Evolutionary conservation across 2,329 filamentous ascomycete genomes (phyloP).

Genomic region (Sphaerulina musiva): DNA sequence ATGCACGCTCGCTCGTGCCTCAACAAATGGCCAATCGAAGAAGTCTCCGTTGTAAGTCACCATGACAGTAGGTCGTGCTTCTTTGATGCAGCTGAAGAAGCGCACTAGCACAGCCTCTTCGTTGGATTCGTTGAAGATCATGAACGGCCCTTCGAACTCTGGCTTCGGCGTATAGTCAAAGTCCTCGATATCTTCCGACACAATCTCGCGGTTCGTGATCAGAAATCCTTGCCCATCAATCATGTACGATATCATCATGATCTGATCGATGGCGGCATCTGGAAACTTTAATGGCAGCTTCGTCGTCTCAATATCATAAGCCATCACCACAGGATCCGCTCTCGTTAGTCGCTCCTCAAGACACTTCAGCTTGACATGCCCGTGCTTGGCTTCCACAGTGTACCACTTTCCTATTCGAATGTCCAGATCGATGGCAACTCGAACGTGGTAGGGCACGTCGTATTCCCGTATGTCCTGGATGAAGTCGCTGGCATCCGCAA

Average conservation of each 20-base stretch:
- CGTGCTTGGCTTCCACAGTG: slow-evolving; percentile 87
- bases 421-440: slow-evolving; percentile 93
- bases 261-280: slow-evolving; percentile 85
- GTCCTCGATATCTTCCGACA: slow-evolving; percentile 93
- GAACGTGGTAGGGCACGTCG: slow-evolving; percentile 97
- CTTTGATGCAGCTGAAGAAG: slow-evolving; percentile 94
- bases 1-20: slow-evolving; percentile 83
- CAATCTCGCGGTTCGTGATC: slow-evolving; percentile 95
- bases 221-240: slow-evolving; percentile 97
- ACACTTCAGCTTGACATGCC: slow-evolving; percentile 71
- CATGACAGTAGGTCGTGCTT: slow-evolving; percentile 89
- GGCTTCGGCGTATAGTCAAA: slow-evolving; percentile 98
- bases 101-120: slow-evolving; percentile 82
- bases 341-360: slow-evolving; percentile 82
- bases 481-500: slow-evolving; percentile 88
- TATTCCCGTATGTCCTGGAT: slow-evolving; percentile 99
- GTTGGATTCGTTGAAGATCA: slow-evolving; percentile 97
- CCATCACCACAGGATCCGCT: slow-evolving; percentile 94
- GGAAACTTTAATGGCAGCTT: slow-evolving; percentile 96
- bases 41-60: slow-evolving; percentile 99
- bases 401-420: slow-evolving; percentile 98
- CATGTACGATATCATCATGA: slow-evolving; percentile 99
- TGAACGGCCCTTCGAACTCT: slow-evolving; percentile 89
- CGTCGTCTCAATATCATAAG: slow-evolving; percentile 98
- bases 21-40: slow-evolving; percentile 99